Conservation (phyloP, 805 yeast species). For the Lipomyces anomalus region DNA sequence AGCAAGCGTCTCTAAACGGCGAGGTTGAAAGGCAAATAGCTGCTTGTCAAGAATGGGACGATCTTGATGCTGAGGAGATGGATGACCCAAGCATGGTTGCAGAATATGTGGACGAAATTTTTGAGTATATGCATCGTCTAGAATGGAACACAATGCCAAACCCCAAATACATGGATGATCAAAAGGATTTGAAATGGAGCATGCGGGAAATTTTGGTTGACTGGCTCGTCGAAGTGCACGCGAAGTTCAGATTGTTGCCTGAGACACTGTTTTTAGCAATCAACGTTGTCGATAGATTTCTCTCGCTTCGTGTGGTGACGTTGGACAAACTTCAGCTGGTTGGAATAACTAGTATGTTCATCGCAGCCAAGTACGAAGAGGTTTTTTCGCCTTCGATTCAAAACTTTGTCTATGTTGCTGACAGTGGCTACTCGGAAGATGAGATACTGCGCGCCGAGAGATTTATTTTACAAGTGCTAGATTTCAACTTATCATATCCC, state of each 20-base stretch:
- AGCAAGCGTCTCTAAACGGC: slow-evolving; percentile 3
- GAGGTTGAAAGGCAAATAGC: slow-evolving; percentile 3
- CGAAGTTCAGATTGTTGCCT: slow-evolving; percentile 78
- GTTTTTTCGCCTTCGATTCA: slow-evolving; percentile 90
- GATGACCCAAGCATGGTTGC: slow-evolving; percentile 69
- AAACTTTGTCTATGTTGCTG: slow-evolving; percentile 90
- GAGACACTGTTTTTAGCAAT: slow-evolving; percentile 86
- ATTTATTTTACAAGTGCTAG: slow-evolving; percentile 83
- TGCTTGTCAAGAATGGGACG: slow-evolving; percentile 27
- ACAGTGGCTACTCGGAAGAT: slow-evolving; percentile 73
- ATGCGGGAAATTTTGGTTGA: slow-evolving; percentile 82
- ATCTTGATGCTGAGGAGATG: slow-evolving; percentile 35
- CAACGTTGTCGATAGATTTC: slow-evolving; percentile 83
- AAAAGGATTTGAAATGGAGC: slow-evolving; percentile 84
- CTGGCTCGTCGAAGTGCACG: slow-evolving; percentile 97
- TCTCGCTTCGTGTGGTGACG: slow-evolving; percentile 70
- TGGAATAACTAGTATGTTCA: slow-evolving; percentile 89
- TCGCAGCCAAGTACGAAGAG: slow-evolving; percentile 95
- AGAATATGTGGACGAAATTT: slow-evolving; percentile 85
- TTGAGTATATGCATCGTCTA: slow-evolving; percentile 66
- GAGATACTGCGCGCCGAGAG: slow-evolving; percentile 85
- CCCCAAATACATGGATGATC: slow-evolving; percentile 75
- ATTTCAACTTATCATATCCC: slow-evolving; percentile 95
- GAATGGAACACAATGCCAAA: slow-evolving; percentile 71
- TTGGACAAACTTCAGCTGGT: slow-evolving; percentile 82